Evolutionary conservation across 768 basidiomycete genomes (phyloP).

Genomic region (Boletus tomentosulus): DNA sequence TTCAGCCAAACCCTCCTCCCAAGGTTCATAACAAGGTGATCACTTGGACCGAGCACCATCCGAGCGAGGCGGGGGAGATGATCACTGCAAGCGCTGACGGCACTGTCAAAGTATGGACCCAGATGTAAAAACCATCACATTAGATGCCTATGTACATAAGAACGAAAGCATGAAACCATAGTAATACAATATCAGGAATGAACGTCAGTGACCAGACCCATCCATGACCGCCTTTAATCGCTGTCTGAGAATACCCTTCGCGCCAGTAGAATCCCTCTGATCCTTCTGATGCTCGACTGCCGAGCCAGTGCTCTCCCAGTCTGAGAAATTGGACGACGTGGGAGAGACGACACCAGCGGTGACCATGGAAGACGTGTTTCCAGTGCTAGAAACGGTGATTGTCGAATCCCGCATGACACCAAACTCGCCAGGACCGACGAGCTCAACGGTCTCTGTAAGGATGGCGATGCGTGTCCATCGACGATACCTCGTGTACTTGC

Average conservation of each 20-base stretch:
- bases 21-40: constrained; percentile 80
- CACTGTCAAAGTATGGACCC: constrained; percentile 84
- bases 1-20: constrained; percentile 71
- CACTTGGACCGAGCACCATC: constrained; percentile 91
- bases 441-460: constrained; percentile 67
- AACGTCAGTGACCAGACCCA: constrained; percentile 19
- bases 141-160: not conserved
- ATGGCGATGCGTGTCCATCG: constrained; percentile 85
- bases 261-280: constrained; percentile 12
- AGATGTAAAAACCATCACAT: constrained; percentile 28
- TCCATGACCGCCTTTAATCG: constrained; percentile 30
- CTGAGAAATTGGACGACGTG: constrained; percentile 28
- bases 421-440: constrained; percentile 38
- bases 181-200: constrained; percentile 18
- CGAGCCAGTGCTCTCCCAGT: constrained; percentile 28
- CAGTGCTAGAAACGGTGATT: constrained; percentile 13
- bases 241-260: constrained; percentile 24
- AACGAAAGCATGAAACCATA: constrained; percentile 1
- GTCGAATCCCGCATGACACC: constrained; percentile 28
- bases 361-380: constrained; percentile 22
- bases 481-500: constrained; percentile 87
- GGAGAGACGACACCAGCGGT: constrained; percentile 23
- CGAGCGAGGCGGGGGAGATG: constrained; percentile 75
- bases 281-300: constrained; percentile 18
- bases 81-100: constrained; percentile 90